Conservation (phyloP, 2,329 filamentous ascomycete genomes). For the Aspergillus sp. region DNA sequence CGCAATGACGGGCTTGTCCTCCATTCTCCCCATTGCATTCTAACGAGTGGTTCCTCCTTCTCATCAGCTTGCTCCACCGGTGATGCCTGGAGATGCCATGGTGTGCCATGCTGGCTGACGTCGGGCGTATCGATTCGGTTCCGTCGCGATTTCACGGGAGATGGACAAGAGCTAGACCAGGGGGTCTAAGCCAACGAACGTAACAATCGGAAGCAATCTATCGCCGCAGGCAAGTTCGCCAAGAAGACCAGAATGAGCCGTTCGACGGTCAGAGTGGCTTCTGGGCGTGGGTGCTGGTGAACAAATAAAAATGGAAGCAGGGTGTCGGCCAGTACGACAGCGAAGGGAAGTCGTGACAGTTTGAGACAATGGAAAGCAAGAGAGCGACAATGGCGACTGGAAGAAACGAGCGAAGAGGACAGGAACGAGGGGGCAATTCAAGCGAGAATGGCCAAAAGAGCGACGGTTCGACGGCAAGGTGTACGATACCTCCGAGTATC, state of each 20-base stretch:
- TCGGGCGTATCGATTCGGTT: not conserved
- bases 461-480: slow-evolving; percentile 1
- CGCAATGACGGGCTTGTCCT: slow-evolving; percentile 2
- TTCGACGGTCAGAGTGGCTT: not conserved
- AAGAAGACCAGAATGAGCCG: not conserved
- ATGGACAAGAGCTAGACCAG: not conserved
- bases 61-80: slow-evolving; percentile 8
- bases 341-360: not conserved
- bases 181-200: not conserved
- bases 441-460: slow-evolving; percentile 5
- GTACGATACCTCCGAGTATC: slow-evolving; percentile 1
- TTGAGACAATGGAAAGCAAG: slow-evolving; percentile 5
- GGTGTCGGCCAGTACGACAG: slow-evolving; percentile 10
- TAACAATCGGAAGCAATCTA: not conserved
- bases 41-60: slow-evolving; percentile 4
- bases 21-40: slow-evolving; percentile 1
- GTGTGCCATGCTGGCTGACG: slow-evolving; percentile 9
- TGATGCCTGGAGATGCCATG: slow-evolving; percentile 8
- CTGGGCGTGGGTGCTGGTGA: not conserved
- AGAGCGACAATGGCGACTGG: slow-evolving; percentile 1
- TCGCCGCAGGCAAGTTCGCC: not conserved
- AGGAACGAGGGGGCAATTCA: not conserved
- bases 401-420: not conserved
- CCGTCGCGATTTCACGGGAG: not conserved
- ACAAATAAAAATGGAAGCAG: not conserved